Percentiles rank a stretch among this genome's conserved stretches.
phyloP scores from a whole-genome alignment of 2,329 filamentous ascomycete species.

The Calonectria pseudoturangicola region DNA sequence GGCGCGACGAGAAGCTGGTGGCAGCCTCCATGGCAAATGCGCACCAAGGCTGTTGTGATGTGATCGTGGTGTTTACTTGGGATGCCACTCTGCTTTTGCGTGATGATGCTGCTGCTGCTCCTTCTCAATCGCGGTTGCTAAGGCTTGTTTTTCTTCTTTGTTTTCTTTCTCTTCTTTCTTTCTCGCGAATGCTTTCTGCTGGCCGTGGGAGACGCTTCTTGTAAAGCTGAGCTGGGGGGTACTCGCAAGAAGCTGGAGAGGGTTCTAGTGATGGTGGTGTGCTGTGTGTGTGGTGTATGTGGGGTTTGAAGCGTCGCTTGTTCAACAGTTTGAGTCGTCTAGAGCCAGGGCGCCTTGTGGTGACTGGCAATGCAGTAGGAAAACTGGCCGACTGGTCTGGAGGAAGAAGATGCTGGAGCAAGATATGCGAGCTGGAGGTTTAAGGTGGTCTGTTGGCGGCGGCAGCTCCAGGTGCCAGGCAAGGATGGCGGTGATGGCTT shows the following conservation, averaged over 20 bases:
- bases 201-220: not conserved
- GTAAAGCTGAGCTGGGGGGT: constrained; percentile 1
- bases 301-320: constrained; percentile 19
- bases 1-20: constrained; percentile 59
- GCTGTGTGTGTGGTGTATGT: constrained; percentile 2
- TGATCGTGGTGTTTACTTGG: constrained; percentile 35
- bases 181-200: not conserved
- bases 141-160: not conserved
- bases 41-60: constrained; percentile 34
- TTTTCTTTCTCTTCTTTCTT: not conserved
- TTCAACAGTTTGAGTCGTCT: constrained; percentile 6
- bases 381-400: not conserved
- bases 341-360: not conserved
- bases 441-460: constrained; percentile 24
- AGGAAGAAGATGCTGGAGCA: not conserved
- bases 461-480: constrained; percentile 32
- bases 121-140: constrained; percentile 11
- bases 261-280: constrained; percentile 1
- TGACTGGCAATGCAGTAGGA: not conserved
- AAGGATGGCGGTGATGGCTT: constrained; percentile 38
- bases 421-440: constrained; percentile 5
- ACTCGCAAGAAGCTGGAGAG: not conserved
- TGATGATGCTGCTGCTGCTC: constrained; percentile 28
- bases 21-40: constrained; percentile 54
- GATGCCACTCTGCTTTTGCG: constrained; percentile 10